A percentile compares a stretch with the other conserved stretches of the same genome.
Evolutionary conservation across 1,139 yeast species (phyloP).

Genomic region (Magnusiomyces suaveolens): DNA sequence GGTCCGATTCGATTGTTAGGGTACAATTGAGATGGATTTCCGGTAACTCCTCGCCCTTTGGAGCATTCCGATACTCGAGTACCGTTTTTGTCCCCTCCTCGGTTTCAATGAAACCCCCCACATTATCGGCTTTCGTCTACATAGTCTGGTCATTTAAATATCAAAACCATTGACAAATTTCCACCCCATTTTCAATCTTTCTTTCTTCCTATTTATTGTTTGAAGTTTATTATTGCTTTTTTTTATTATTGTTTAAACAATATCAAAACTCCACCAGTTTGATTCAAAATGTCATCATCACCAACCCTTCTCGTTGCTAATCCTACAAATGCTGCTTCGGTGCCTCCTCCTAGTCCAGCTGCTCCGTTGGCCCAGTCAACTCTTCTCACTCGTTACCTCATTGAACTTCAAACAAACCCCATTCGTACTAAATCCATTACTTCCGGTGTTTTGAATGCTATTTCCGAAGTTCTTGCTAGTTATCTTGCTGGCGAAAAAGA

Average conservation of each 20-base stretch:
- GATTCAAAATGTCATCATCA: neutral
- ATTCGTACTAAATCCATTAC: conserved; percentile 33
- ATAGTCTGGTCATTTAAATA: neutral
- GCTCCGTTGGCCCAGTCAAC: neutral
- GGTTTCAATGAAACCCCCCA: too few species aligned
- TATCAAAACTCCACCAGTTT: neutral
- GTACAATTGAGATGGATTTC: too few species aligned
- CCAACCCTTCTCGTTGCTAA: neutral
- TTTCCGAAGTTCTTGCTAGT: conserved; percentile 33
- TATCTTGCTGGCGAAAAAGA: conserved; percentile 33
- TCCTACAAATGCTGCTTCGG: neutral
- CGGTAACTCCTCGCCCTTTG: too few species aligned
- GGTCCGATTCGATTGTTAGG: too few species aligned
- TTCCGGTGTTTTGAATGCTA: conserved; percentile 32
- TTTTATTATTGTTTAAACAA: neutral
- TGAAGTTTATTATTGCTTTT: neutral
- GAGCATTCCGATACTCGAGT: too few species aligned
- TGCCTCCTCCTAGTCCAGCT: neutral
- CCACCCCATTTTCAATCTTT: neutral
- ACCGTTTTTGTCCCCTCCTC: too few species aligned
- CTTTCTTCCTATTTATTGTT: too few species aligned
- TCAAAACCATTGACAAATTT: neutral
- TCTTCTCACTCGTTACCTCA: conserved; percentile 19
- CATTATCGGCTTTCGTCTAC: neutral
- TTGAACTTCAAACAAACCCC: conserved; percentile 25